These are phyloP conservation scores for Penicillium odoratum DNA, from an alignment of 495 filamentous ascomycete species.

Conservation along the genomic window DNA sequence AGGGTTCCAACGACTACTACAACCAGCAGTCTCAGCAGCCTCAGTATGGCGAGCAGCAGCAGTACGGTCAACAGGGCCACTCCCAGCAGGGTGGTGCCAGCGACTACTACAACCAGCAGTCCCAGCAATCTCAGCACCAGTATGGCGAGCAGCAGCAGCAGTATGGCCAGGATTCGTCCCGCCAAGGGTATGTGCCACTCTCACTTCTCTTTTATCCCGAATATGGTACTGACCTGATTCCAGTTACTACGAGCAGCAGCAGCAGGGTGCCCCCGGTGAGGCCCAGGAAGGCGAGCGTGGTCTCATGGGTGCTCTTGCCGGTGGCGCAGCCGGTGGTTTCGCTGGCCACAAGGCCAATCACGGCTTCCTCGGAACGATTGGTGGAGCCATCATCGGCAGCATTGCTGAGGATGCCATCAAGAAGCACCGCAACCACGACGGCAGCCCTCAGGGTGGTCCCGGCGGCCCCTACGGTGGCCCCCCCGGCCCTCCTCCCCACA, in stretches of 20 bases:
- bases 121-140: slow-evolving; percentile 23
- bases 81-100: neutral
- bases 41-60: slow-evolving; percentile 21
- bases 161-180: slow-evolving; percentile 33
- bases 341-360: slow-evolving; percentile 53
- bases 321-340: slow-evolving; percentile 47
- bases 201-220: neutral
- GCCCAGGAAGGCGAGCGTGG: slow-evolving; percentile 52
- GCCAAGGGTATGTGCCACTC: slow-evolving; percentile 23
- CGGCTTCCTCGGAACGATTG: slow-evolving; percentile 51
- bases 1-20: slow-evolving; percentile 17
- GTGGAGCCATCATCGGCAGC: slow-evolving; percentile 50
- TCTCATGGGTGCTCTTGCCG: slow-evolving; percentile 46
- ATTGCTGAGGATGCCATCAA: slow-evolving; percentile 47
- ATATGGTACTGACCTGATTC: slow-evolving; percentile 10
- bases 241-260: slow-evolving; percentile 29
- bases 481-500: slow-evolving; percentile 21
- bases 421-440: slow-evolving; percentile 42
- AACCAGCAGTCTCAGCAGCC: slow-evolving; percentile 22
- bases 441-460: slow-evolving; percentile 18
- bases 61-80: slow-evolving; percentile 31
- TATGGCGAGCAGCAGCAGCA: slow-evolving; percentile 20
- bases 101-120: slow-evolving; percentile 28
- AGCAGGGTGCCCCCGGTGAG: slow-evolving; percentile 34
- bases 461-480: slow-evolving; percentile 23